Base-by-base conservation (phyloP, 192 early-diverging fungal species). In the Coemansia sp. region DNA sequence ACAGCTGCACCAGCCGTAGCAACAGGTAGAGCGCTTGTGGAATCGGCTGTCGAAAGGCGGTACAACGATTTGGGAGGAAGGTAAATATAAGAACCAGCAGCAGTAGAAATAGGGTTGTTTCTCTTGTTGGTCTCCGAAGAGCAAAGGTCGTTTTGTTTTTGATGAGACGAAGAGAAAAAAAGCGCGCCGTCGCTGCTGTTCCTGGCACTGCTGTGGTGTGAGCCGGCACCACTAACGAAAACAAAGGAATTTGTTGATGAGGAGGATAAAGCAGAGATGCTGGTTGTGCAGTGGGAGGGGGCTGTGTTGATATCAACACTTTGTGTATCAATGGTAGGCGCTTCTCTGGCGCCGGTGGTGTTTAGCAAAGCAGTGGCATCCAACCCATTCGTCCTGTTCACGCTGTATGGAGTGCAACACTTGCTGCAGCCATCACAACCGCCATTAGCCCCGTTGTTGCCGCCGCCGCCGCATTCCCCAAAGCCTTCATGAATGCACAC, bases 221-320 rank as follows among this genome's bases (percentile, higher is more conserved):
- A 58, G 56, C 56, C 56, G 16, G n/a, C 39, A 13, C 56, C 56
- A 18, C 56, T 58, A 58, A 58, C 56, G 13, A 58, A n/a, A 41
- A 58, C 56, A 58, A 58, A 58, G 6, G 56, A 58, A 58, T 58
- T 58, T 39, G 42, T 26, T 19, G 64, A 59, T 43, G 70, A 61
- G 59, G 65, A 63, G 32, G 67, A 54, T 19, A 58, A 19, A 61
- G 65, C 21, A n/a, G 62, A 42, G 45, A 41, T 13, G 39, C 43
- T 41, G 42, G 42, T 22, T 21, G 56, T 12, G 22, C 55, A 37
- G 55, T 41, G 55, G 22, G 43, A 47, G 21, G 55, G 19, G 46
- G 21, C 56, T 43, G 52, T 12, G 65, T 41, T 43, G 65, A 57
- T 47, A 40, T 37, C 19, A 8, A 22, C 22, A 37, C 54, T 32